Base-by-base conservation (phyloP, 1,284 basidiomycete genomes). In the Apiotrichum brassicae region DNA sequence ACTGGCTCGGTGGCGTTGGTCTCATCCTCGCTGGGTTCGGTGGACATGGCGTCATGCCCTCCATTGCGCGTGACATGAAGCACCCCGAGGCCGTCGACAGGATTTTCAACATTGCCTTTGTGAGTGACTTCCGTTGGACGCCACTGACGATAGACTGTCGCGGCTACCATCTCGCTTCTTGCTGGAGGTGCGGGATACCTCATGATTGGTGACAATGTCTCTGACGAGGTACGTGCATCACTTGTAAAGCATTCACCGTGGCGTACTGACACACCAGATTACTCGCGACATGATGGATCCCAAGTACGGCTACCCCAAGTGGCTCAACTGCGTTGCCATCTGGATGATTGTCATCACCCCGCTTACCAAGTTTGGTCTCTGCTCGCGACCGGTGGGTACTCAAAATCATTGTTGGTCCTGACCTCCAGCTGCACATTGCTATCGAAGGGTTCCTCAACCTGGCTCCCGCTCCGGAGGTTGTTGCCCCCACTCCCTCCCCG, bases 21-120 rank as follows among this genome's bases (percentile, higher is more conserved):
- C 76, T 97, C 49, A 84, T 97, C 66, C 91, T 97, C 85, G 89
- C 89, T n/a, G 92, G 93, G 79, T 94, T 97, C 62, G 85, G 90
- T 6, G 91, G 92, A 1, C 93, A 97, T 69, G 87, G 90, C 12
- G 88, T 94, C 32, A 86, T 97, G 43, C 93, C 93, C 6, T 88
- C 86, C 9, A 72, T 97, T 14, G 89, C 87, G 12, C 79, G 84
- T 58, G 93, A 97, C 70, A 97, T 97, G 92, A 75, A 76, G 46
- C 82, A 92, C 60, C 91, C 91, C 1, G 76, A 78, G 35, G 77
- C 84, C 56, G 95, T 94, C 65, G 81, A 87, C 67, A 75, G 71
- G 39, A 91, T 69, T 33, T 65, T 70, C 49, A 64, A 71, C 53
- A 55, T 56, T 41, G 68, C 71, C 12, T 73, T 68, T 56, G 66